Percentiles rank a stretch among this genome's conserved stretches.
Conservation (phyloP, 2,329 filamentous ascomycete genomes). For the Sarocladium brachiariae region DNA sequence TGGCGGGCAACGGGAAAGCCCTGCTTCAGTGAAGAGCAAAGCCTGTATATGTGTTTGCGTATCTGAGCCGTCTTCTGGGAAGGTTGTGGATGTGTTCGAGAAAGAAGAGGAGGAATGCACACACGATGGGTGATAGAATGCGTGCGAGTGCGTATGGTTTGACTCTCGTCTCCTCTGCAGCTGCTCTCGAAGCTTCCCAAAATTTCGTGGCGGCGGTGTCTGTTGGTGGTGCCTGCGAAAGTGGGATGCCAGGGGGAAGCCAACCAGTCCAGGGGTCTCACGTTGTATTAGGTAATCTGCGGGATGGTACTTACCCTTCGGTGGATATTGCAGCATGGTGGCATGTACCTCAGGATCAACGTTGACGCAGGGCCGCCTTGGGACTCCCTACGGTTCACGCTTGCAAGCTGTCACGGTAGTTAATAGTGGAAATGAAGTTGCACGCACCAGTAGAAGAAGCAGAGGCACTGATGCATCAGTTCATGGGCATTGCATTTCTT, state of each 20-base stretch:
- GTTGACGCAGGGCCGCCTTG: slow-evolving; percentile 6
- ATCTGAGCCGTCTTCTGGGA: not conserved
- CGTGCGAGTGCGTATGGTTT: not conserved
- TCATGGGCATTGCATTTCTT: no score
- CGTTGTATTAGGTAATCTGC: slow-evolving; percentile 1
- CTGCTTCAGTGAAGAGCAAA: slow-evolving; percentile 10
- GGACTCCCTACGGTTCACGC: no score
- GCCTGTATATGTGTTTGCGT: not conserved
- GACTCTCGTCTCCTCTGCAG: not conserved
- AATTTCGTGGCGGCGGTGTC: slow-evolving; percentile 6
- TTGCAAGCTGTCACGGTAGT: no score
- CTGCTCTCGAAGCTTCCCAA: slow-evolving; percentile 10
- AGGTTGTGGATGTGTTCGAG: not conserved
- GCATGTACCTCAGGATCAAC: slow-evolving; percentile 5
- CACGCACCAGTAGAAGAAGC: no score
- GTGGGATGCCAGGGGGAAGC: slow-evolving; percentile 3
- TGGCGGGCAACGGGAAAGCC: slow-evolving; percentile 28
- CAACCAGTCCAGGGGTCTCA: slow-evolving; percentile 6
- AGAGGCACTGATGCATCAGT: no score
- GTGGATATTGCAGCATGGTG: not conserved
- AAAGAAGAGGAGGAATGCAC: not conserved
- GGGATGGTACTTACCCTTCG: not conserved
- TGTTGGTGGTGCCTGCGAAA: slow-evolving; percentile 6
- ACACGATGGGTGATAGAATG: slow-evolving; percentile 1
- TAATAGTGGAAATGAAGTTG: no score